Evolutionary conservation across 257 asterid genomes (phyloP).

Genomic region (Striga asiatica): DNA sequence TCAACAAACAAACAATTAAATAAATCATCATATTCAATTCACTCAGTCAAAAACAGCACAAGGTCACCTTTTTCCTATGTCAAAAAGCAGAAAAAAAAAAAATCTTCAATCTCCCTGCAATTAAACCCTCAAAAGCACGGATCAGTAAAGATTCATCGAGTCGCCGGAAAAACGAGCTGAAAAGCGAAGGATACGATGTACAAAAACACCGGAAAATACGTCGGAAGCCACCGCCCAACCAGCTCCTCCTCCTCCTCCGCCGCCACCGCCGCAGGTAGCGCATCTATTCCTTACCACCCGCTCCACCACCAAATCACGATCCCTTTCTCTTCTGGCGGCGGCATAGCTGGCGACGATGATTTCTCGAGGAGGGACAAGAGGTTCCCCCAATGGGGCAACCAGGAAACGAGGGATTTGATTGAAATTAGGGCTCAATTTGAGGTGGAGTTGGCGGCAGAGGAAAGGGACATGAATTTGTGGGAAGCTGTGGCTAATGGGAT

Average conservation of each 20-base stretch:
- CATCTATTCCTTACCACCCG: slow-evolving; percentile 10
- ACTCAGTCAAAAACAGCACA: too few relatives aligned
- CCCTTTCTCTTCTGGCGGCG: slow-evolving; percentile 16
- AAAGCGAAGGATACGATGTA: slow-evolving; percentile 15
- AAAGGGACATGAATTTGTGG: slow-evolving; percentile 41
- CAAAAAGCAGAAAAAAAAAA: not conserved
- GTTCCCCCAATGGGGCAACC: slow-evolving; percentile 54
- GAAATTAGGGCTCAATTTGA: slow-evolving; percentile 51
- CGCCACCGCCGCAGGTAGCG: slow-evolving; percentile 11
- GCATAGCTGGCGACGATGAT: slow-evolving; percentile 23
- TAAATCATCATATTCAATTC: too few relatives aligned
- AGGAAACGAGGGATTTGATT: slow-evolving; percentile 65
- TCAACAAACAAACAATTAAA: too few relatives aligned
- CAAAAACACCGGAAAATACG: slow-evolving; percentile 10
- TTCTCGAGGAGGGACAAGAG: slow-evolving; percentile 55
- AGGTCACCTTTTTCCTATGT: too few relatives aligned
- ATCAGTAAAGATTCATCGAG: not conserved
- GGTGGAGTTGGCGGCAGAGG: slow-evolving; percentile 20
- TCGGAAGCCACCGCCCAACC: slow-evolving; percentile 10
- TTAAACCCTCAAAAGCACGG: slow-evolving; percentile 1
- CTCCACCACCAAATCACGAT: slow-evolving; percentile 22
- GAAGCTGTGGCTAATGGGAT: slow-evolving; percentile 41
- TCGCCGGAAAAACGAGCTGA: not conserved
- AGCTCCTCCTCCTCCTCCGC: too few relatives aligned
- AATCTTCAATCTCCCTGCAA: slow-evolving; percentile 1